Percentiles rank a stretch among this genome's conserved stretches.
Evolutionary conservation across 1,284 basidiomycete species (phyloP).

Genomic region (Stygiomarasmius scandens): DNA sequence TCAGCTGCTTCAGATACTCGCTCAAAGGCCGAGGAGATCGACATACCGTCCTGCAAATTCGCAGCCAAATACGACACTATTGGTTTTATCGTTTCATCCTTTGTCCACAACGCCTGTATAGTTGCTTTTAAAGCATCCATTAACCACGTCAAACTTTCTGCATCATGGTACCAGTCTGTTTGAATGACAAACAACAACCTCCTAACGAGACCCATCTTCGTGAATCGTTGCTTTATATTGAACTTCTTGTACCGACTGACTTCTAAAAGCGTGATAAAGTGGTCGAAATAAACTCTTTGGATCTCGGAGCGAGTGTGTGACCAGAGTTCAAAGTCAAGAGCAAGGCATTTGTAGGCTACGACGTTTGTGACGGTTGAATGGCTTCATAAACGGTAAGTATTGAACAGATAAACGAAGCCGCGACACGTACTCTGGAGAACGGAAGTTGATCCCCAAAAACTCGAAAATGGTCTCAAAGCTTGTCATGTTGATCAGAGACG

Average conservation of each 20-base stretch:
- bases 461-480: slow-evolving; percentile 80
- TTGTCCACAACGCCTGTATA: slow-evolving; percentile 63
- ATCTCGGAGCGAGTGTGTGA: slow-evolving; percentile 69
- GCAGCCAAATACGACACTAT: slow-evolving; percentile 85
- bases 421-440: slow-evolving; percentile 70
- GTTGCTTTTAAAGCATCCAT: slow-evolving; percentile 62
- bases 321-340: slow-evolving; percentile 93
- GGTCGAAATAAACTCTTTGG: slow-evolving; percentile 76
- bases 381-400: slow-evolving; percentile 39
- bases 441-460: slow-evolving; percentile 83
- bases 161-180: slow-evolving; percentile 70
- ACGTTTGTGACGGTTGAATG: slow-evolving; percentile 83
- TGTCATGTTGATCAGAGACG: slow-evolving; percentile 74
- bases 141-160: slow-evolving; percentile 55
- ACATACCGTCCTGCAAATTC: slow-evolving; percentile 73
- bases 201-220: slow-evolving; percentile 72
- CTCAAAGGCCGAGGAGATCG: not conserved
- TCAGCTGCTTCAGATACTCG: not conserved
- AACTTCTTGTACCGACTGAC: slow-evolving; percentile 75
- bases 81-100: slow-evolving; percentile 80
- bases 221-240: slow-evolving; percentile 70
- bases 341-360: slow-evolving; percentile 81
- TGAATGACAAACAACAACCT: slow-evolving; percentile 83
- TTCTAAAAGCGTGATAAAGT: slow-evolving; percentile 76
- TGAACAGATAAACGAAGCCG: slow-evolving; percentile 6